phyloP scores from a whole-genome alignment of 192 early-diverging fungal species.

The Backusella tarrabulga region DNA sequence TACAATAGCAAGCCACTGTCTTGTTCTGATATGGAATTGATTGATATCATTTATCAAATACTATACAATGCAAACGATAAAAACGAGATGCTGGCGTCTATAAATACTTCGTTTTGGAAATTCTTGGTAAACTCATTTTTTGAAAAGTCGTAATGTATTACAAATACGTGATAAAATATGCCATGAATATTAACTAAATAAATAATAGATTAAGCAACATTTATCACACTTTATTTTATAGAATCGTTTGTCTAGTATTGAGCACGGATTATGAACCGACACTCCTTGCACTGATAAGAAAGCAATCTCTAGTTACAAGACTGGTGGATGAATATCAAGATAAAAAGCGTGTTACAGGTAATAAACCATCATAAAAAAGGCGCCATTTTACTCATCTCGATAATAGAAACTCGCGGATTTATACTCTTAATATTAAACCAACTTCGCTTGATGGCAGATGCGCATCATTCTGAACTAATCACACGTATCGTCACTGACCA shows the following conservation, averaged over 20 bases:
- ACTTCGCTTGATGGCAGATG: slow-evolving; percentile 24
- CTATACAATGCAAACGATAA: slow-evolving; percentile 11
- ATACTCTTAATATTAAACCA: slow-evolving; percentile 34
- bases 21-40: slow-evolving; percentile 19
- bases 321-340: slow-evolving; percentile 29
- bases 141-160: slow-evolving; percentile 24
- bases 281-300: slow-evolving; percentile 16
- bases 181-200: background rate
- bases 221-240: slow-evolving; percentile 35
- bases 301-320: slow-evolving; percentile 24
- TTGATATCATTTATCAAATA: slow-evolving; percentile 27
- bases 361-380: background rate
- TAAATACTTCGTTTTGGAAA: slow-evolving; percentile 30
- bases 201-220: slow-evolving; percentile 24
- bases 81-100: slow-evolving; percentile 15
- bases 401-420: slow-evolving; percentile 24
- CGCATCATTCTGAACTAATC: slow-evolving; percentile 10
- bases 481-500: slow-evolving; percentile 15
- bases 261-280: slow-evolving; percentile 16
- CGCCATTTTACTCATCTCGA: background rate
- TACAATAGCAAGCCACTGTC: slow-evolving; percentile 11
- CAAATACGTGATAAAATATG: background rate
- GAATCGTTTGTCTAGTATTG: slow-evolving; percentile 19
- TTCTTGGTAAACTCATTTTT: slow-evolving; percentile 36
- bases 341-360: slow-evolving; percentile 27